Evolutionary conservation across 805 yeast genomes (phyloP).

Genomic region (Candida dendrica): DNA sequence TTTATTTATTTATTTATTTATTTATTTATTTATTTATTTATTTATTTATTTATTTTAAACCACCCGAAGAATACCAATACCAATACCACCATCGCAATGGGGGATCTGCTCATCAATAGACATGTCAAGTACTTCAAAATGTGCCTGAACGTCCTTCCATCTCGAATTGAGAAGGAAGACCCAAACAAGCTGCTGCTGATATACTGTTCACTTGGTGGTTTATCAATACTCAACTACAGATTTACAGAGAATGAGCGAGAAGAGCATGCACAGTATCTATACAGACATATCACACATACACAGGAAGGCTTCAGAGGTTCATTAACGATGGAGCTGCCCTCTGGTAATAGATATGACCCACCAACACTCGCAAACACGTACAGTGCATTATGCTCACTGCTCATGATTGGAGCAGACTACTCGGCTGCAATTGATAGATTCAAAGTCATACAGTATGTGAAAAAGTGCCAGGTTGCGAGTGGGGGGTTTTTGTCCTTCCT

Average conservation of each 20-base stretch:
- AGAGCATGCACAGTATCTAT: constrained; percentile 36
- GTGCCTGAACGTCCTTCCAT: constrained; percentile 48
- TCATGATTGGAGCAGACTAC: constrained; percentile 41
- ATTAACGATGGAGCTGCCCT: constrained; percentile 29
- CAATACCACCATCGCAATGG: not conserved
- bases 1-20: too few relatives aligned
- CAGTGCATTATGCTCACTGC: constrained; percentile 57
- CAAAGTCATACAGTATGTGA: constrained; percentile 47
- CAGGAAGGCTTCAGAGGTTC: constrained; percentile 56
- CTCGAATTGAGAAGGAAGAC: constrained; percentile 53
- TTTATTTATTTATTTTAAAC: too few relatives aligned
- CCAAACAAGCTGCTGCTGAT: constrained; percentile 63
- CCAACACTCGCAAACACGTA: constrained; percentile 71
- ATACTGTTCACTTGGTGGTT: constrained; percentile 62
- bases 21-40: too few relatives aligned
- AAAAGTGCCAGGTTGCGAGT: constrained; percentile 48
- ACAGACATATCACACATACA: constrained; percentile 34
- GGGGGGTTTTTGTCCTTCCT: constrained; percentile 52
- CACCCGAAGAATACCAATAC: too few relatives aligned
- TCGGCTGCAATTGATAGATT: constrained; percentile 29
- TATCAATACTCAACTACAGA: constrained; percentile 18
- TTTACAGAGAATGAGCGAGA: constrained; percentile 21
- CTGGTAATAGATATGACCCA: constrained; percentile 36
- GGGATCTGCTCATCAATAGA: constrained; percentile 6
- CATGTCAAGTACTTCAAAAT: constrained; percentile 39